These are phyloP conservation scores for Emergomyces africanus DNA, from an alignment of 2,329 filamentous ascomycete species.

Conservation along the genomic window DNA sequence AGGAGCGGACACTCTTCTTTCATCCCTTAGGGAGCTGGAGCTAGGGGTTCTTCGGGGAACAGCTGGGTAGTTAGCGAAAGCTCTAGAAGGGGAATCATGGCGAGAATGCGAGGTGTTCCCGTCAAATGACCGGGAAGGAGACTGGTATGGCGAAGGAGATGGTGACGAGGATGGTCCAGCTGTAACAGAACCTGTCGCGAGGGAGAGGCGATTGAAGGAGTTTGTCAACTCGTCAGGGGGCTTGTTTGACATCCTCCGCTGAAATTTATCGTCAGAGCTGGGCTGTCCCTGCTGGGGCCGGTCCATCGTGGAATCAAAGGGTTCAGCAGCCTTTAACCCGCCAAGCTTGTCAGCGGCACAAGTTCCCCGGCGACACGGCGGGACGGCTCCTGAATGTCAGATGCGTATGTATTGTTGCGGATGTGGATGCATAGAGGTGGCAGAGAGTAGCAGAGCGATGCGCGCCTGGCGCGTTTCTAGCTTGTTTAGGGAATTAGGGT, in stretches of 20 bases:
- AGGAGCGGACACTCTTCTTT: conserved; percentile 22
- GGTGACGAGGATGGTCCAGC: background rate
- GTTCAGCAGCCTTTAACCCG: background rate
- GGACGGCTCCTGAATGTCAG: background rate
- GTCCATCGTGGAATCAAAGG: background rate
- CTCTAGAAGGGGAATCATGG: conserved; percentile 10
- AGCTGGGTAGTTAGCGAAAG: conserved; percentile 7
- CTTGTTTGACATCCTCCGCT: background rate
- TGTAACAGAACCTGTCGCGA: conserved; percentile 1
- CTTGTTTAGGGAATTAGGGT: background rate
- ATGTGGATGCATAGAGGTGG: background rate
- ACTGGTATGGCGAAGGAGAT: background rate
- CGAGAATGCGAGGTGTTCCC: background rate
- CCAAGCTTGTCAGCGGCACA: background rate
- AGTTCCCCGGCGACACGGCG: background rate
- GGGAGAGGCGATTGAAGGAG: conserved; percentile 3
- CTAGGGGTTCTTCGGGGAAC: conserved; percentile 22
- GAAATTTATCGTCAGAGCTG: background rate
- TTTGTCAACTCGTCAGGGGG: background rate
- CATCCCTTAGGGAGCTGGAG: conserved; percentile 24
- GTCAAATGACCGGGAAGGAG: background rate
- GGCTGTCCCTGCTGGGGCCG: background rate
- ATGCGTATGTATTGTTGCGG: background rate
- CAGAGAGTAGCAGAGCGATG: background rate
- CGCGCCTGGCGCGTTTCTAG: background rate